Evolutionary conservation across 2,329 filamentous ascomycete species (phyloP).

Genomic region (Metarhizium guizhouense): DNA sequence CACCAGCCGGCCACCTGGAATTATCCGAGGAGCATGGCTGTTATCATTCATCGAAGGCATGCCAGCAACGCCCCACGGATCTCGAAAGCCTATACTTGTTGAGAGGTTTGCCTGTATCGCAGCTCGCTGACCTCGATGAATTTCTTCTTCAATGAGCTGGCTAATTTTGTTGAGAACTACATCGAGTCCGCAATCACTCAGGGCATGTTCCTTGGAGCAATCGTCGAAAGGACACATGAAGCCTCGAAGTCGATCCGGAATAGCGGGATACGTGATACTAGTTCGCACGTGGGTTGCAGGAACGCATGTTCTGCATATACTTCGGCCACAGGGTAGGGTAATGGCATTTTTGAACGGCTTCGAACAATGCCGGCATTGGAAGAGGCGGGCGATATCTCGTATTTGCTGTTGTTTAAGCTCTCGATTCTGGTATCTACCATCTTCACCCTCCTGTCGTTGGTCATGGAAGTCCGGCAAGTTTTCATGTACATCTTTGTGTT

Average conservation of each 20-base stretch:
- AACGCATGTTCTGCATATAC: conserved; percentile 66
- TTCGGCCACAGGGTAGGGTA: conserved; percentile 73
- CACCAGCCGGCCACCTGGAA: conserved; percentile 50
- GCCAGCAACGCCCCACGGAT: conserved; percentile 32
- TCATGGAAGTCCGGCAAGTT: not conserved
- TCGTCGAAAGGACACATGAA: conserved; percentile 64
- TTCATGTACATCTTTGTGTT: not conserved
- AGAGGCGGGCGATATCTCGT: conserved; percentile 47
- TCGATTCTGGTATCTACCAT: not conserved
- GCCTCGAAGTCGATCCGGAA: conserved; percentile 55
- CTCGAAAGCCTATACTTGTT: conserved; percentile 27
- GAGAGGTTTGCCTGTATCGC: conserved; percentile 17
- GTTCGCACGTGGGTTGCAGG: conserved; percentile 55
- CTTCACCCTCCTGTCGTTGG: not conserved
- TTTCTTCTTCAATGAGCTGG: conserved; percentile 45
- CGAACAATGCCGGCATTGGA: conserved; percentile 72
- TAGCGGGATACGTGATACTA: conserved; percentile 70
- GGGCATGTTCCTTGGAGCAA: conserved; percentile 63
- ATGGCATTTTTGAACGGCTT: conserved; percentile 58
- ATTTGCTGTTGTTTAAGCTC: conserved; percentile 7
- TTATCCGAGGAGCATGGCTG: conserved; percentile 21
- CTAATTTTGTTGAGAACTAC: conserved; percentile 68
- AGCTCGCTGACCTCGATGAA: conserved; percentile 32
- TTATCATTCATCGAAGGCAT: conserved; percentile 29
- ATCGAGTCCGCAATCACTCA: conserved; percentile 69